phyloP scores from a whole-genome alignment of 1,284 basidiomycete genomes.

The Omphalotus olearius region DNA sequence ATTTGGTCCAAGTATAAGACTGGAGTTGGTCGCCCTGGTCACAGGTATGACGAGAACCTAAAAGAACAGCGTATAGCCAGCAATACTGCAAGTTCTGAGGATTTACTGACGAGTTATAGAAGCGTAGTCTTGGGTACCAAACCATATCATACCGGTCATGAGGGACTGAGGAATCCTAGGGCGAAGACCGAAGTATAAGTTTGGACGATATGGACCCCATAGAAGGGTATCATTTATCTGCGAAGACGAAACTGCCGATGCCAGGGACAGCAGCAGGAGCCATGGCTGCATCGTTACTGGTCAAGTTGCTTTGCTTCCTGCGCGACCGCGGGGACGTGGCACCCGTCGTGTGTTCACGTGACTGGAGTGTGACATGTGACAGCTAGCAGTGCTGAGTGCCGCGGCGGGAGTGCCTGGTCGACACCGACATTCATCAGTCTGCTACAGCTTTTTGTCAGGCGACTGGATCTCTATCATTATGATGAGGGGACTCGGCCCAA shows the following conservation, averaged over 20 bases:
- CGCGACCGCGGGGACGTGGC: no score
- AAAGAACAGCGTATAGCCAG: background rate
- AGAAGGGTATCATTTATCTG: slow-evolving; percentile 59
- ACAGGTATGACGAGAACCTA: slow-evolving; percentile 78
- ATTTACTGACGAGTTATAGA: slow-evolving; percentile 56
- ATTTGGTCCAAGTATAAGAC: slow-evolving; percentile 84
- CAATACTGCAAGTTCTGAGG: background rate
- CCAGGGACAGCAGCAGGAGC: slow-evolving; percentile 12
- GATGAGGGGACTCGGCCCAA: no score
- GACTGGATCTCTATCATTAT: no score
- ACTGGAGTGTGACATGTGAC: no score
- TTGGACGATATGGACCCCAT: slow-evolving; percentile 90
- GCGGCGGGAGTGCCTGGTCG: no score
- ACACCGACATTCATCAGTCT: no score
- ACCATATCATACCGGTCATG: slow-evolving; percentile 91
- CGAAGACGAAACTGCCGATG: slow-evolving; percentile 7
- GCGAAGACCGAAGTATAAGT: slow-evolving; percentile 89
- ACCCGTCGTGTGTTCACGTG: no score
- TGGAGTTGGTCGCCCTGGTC: slow-evolving; percentile 82
- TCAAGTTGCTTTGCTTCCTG: background rate
- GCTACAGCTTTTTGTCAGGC: slow-evolving; percentile 4
- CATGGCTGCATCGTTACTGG: slow-evolving; percentile 12
- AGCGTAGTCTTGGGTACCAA: slow-evolving; percentile 78
- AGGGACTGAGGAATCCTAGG: slow-evolving; percentile 83
- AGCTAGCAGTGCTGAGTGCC: no score